Percentiles rank a stretch among this genome's conserved stretches.
Conservation (phyloP, 2,329 filamentous ascomycete genomes). For the Microdochium nivale region DNA sequence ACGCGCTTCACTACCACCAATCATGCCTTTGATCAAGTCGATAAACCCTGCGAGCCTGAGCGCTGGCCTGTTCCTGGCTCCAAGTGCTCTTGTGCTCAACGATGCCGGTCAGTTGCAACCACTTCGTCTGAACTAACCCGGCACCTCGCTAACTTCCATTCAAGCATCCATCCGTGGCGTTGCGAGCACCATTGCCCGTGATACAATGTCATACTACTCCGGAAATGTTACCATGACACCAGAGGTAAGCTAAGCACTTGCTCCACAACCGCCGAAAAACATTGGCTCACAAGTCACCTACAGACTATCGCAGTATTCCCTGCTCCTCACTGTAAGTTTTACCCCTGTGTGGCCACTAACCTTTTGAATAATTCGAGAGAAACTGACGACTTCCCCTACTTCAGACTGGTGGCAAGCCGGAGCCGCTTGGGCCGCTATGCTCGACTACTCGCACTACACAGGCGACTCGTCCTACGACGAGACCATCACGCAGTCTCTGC, state of each 20-base stretch:
- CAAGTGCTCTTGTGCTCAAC: constrained; percentile 2
- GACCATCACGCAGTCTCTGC: constrained; percentile 47
- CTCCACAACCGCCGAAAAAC: background rate
- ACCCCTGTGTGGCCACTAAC: constrained; percentile 32
- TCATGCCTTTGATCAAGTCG: background rate
- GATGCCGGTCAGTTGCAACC: constrained; percentile 14
- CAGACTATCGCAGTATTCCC: constrained; percentile 54
- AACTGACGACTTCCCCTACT: constrained; percentile 7
- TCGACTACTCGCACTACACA: constrained; percentile 63
- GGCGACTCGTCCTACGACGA: constrained; percentile 54
- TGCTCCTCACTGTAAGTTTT: constrained; percentile 44
- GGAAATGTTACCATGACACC: constrained; percentile 49
- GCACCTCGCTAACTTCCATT: constrained; percentile 6
- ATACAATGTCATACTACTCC: constrained; percentile 55
- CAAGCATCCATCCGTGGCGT: constrained; percentile 50
- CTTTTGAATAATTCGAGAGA: constrained; percentile 2
- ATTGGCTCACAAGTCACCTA: background rate
- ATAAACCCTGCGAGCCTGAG: background rate
- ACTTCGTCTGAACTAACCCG: constrained; percentile 13
- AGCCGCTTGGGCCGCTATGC: constrained; percentile 57
- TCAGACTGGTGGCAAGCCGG: constrained; percentile 57
- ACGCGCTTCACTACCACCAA: background rate
- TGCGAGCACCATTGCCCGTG: constrained; percentile 50
- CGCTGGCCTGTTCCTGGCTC: background rate
- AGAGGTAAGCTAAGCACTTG: constrained; percentile 19